Conservation (phyloP, 2,329 filamentous ascomycete genomes). For the Aspergillus sp. region DNA sequence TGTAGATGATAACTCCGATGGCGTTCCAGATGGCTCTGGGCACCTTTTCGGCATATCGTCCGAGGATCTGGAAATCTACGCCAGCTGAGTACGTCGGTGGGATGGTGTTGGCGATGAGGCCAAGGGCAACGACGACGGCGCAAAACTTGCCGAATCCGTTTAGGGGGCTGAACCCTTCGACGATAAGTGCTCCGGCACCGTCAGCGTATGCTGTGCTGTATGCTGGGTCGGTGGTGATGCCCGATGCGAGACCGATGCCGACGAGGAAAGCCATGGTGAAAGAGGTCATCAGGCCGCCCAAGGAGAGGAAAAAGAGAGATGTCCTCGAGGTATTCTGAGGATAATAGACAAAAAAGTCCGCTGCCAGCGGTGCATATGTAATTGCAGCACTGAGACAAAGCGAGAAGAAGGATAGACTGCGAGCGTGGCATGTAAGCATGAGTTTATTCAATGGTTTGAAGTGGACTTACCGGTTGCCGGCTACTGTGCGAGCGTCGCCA, state of each 20-base stretch:
- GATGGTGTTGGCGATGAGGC: slow-evolving; percentile 66
- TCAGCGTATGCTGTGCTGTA: slow-evolving; percentile 60
- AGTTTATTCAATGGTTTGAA: too few species aligned
- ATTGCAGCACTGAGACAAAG: slow-evolving; percentile 66
- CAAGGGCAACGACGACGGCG: slow-evolving; percentile 64
- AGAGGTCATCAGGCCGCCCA: slow-evolving; percentile 58
- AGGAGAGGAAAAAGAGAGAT: slow-evolving; percentile 59
- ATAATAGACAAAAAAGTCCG: slow-evolving; percentile 70
- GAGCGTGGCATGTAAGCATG: slow-evolving; percentile 4
- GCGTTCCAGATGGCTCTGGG: slow-evolving; percentile 68
- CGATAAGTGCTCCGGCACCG: slow-evolving; percentile 65
- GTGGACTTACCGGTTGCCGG: slow-evolving; percentile 45
- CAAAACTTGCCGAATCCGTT: slow-evolving; percentile 67
- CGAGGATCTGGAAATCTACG: slow-evolving; percentile 69
- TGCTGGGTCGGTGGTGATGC: slow-evolving; percentile 52
- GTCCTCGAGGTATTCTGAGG: slow-evolving; percentile 54
- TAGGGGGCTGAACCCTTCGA: slow-evolving; percentile 61
- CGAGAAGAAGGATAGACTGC: slow-evolving; percentile 65
- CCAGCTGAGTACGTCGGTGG: slow-evolving; percentile 65
- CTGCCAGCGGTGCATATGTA: slow-evolving; percentile 64
- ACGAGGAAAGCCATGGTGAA: slow-evolving; percentile 64
- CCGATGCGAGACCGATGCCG: slow-evolving; percentile 64
- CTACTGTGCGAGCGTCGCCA: slow-evolving; percentile 55
- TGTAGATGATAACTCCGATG: slow-evolving; percentile 62
- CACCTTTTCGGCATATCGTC: slow-evolving; percentile 57